Evolutionary conservation across 2,329 filamentous ascomycete genomes (phyloP), one percentile per base, ranked within the genome.

Genomic region (Xylogone sp.): DNA sequence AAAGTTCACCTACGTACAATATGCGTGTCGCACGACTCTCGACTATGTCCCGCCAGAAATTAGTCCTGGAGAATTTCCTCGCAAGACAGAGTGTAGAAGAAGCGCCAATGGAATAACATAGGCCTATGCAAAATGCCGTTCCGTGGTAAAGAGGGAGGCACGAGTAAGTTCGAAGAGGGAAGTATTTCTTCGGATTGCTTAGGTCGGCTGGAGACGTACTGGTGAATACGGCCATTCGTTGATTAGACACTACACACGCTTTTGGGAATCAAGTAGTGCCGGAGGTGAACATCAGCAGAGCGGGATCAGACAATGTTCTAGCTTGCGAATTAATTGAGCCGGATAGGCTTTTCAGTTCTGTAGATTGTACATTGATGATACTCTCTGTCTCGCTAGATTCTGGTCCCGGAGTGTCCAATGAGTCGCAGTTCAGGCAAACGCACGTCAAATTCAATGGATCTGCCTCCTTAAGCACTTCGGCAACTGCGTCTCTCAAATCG

Each of bases 201-300:
- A 59, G 51, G 51, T 76, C 75, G n/a, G 56, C 43, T 2, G 68
- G 61, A 1, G 65, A 54, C 0, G 72, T 64, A 8, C 56, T 73
- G 1, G 71, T 69, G 3, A 68, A 70, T 7, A 68, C 54, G 6
- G 70, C 48, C 18, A 70, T 57, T 52, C 70, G 62, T 53, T 59
- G 60, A 51, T 74, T 74, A 42, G 64, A 65, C 3, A 74, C 64
- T 9, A 62, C 69, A 54, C 71, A 74, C 5, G 72, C 71, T 60
- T 75, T 75, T n/a, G 72, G 72, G 19, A 70, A 72, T 18, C 72
- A 71, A 2, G 72, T 75, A 18, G 74, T 77, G 4, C 75, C 74
- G 10, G 74, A 76, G 5, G n/a, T n/a, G n/a, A n/a, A n/a, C n/a
- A n/a, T n/a, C n/a, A n/a, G n/a, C n/a, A n/a, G n/a, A n/a, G n/a